Base-by-base conservation (phyloP, 495 filamentous ascomycete species). In the Hypoxylon fuscum region DNA sequence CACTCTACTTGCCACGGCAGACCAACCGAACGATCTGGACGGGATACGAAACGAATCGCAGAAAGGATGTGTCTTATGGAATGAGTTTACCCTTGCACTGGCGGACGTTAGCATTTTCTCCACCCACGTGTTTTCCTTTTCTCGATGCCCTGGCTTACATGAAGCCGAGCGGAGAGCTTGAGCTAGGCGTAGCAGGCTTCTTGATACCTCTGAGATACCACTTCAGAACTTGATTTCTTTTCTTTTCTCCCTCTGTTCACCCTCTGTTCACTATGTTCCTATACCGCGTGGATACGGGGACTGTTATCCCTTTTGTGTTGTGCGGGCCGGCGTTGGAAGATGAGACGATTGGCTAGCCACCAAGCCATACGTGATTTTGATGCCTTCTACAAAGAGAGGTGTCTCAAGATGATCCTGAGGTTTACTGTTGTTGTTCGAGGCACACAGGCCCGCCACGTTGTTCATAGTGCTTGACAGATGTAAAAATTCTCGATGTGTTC, bases 21-120 rank as follows among this genome's bases (percentile, higher is more conserved):
- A 66, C 51, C 9, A 60, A 56, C 29, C 52, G 50, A 61, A 66
- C 40, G 63, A 66, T 57, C 57, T 62, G 47, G 47, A 66, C 41
- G 63, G 57, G 56, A 61, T 23, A 61, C 52, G 63, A 66, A 9
- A 66, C 45, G 56, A 66, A 52, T 57, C 45, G 46, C 52, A 57
- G 42, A 20, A 53, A 61, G 41, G 57, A 66, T 57, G 57, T 62
- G 63, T 52, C n/a, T 62, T 52, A 66, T 57, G 63, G 63, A 32
- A 61, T 53, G 53, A 43, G 22, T 58, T 57, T 53, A 35, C 35
- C 18, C 35, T 22, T 34, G 43, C 51, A 55, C 20, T 40, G 50
- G 44, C 44, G n/a, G n/a, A 12, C 40, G 50, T 52, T 61, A 34
- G 48, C n/a, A 56, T 55, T 44, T 55, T 43, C 32, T 37, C 23